Evolutionary conservation across 2,329 filamentous ascomycete species (phyloP).

Genomic region (Pleurostoma richardsiae): DNA sequence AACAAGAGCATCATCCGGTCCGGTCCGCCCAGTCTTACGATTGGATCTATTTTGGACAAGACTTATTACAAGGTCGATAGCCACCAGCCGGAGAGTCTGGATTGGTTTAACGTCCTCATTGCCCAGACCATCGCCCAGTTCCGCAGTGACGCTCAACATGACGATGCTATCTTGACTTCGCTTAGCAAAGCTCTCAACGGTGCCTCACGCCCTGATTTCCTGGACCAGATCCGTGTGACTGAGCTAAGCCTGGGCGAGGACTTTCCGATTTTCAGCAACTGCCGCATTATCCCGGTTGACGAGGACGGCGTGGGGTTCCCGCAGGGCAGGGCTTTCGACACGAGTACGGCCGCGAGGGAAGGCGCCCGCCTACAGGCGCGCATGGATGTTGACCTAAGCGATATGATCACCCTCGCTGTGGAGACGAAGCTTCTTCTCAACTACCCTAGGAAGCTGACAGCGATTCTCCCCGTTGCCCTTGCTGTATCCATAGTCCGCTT

Average conservation of each 20-base stretch:
- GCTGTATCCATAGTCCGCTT: slow-evolving; percentile 91
- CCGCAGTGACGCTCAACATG: slow-evolving; percentile 83
- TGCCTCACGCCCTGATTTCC: slow-evolving; percentile 78
- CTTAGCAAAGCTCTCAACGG: slow-evolving; percentile 84
- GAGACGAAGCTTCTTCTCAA: slow-evolving; percentile 94
- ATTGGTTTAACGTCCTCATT: slow-evolving; percentile 98
- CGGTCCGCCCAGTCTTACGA: slow-evolving; percentile 71
- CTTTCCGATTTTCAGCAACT: slow-evolving; percentile 98
- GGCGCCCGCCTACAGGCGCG: slow-evolving; percentile 82
- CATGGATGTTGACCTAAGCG: slow-evolving; percentile 95
- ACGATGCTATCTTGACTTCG: slow-evolving; percentile 83
- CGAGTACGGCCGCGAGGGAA: slow-evolving; percentile 46
- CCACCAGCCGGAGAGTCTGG: slow-evolving; percentile 91
- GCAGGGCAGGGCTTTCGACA: slow-evolving; percentile 44
- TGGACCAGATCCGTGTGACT: slow-evolving; percentile 90
- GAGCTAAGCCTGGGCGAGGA: slow-evolving; percentile 94
- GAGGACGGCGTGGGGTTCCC: slow-evolving; percentile 64
- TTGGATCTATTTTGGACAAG: slow-evolving; percentile 90
- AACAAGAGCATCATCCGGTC: slow-evolving; percentile 66
- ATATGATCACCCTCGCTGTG: slow-evolving; percentile 90
- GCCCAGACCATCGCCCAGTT: slow-evolving; percentile 97
- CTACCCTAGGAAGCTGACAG: slow-evolving; percentile 85
- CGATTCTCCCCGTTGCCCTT: slow-evolving; percentile 85
- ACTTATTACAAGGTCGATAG: slow-evolving; percentile 96
- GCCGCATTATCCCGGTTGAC: slow-evolving; percentile 86